Conservation (phyloP, 1,284 basidiomycete species). For the Trametes hirsuta region DNA sequence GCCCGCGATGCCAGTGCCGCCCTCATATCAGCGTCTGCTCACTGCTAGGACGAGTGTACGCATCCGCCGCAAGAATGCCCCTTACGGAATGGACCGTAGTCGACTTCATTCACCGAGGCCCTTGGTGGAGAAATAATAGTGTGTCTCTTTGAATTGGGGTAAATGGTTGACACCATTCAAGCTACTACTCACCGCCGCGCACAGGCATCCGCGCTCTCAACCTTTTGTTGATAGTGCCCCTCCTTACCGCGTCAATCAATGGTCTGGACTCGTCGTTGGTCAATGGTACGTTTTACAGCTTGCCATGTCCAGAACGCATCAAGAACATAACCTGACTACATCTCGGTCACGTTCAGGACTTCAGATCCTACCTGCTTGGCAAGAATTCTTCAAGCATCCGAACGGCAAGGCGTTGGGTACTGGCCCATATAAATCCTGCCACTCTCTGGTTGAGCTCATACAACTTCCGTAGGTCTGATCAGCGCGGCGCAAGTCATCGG, state of each 20-base stretch:
- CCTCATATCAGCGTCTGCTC: constrained; percentile 6
- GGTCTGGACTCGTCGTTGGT: constrained; percentile 66
- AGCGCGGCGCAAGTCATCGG: constrained; percentile 68
- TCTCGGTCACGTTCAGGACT: constrained; percentile 43
- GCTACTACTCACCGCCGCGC: background rate
- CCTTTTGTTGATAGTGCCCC: constrained; percentile 58
- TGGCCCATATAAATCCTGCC: constrained; percentile 6
- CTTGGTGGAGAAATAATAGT: constrained; percentile 67
- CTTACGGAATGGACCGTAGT: constrained; percentile 55
- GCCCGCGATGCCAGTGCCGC: constrained; percentile 18
- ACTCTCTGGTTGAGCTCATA: background rate
- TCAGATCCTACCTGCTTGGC: constrained; percentile 67
- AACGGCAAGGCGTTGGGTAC: constrained; percentile 54
- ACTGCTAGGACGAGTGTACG: constrained; percentile 1
- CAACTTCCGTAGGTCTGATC: constrained; percentile 50
- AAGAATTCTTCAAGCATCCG: constrained; percentile 55
- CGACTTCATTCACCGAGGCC: constrained; percentile 59
- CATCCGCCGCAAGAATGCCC: constrained; percentile 24
- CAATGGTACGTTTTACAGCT: constrained; percentile 47
- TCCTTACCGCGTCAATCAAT: constrained; percentile 63
- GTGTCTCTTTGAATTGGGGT: constrained; percentile 22
- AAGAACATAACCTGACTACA: background rate
- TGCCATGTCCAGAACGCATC: background rate
- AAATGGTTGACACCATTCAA: background rate
- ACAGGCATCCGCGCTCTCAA: constrained; percentile 64